Evolutionary conservation across 2,329 filamentous ascomycete genomes (phyloP), one percentile per base, ranked within the genome.

Genomic region (Monosporascus sp.): DNA sequence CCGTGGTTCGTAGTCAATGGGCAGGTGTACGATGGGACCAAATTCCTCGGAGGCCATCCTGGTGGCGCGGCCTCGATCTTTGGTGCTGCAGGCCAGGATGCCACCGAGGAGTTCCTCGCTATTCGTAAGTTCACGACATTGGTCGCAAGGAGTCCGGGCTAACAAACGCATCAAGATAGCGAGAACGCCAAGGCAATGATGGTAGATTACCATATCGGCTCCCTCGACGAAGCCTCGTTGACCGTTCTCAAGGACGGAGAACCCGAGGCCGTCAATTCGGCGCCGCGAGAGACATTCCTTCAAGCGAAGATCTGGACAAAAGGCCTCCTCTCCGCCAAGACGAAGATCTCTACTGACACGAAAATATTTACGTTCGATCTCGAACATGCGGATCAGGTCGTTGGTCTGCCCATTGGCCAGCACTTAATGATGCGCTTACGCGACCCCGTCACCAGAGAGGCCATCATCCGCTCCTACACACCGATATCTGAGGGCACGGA

Each of bases 171-270:
- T n/a, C 53, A 65, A 93, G 90, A 96, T 68, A 92, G 88, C 67
- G 91, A 96, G 73, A 96, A 89, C 17, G 92, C 92, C 37, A 96
- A 95, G 72, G 80, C 79, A 18, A 96, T 96, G 91, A 91, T 97
- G 87, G 80, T 82, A 11, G 72, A 79, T 45, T 95, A 96, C 65
- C 91, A 97, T 69, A 85, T 97, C 59, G 92, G 92, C 49, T 84
- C 84, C 0, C 79, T 96, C 14, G 82, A 89, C 60, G 74, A 83
- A 58, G 74, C 75, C 20, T 81, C 85, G 1, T 75, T 77, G 6
- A 73, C 76, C 40, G 66, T 75, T 0, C 77, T 94, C 2, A 73
- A 77, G 15, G 70, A 70, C 1, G 68, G 75, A 53, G 66, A 68
- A 14, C 56, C 58, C 14, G 52, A 55, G 9, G 38, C 58, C 1